Evolutionary conservation across 2,329 filamentous ascomycete genomes (phyloP).

Genomic region (Decorospora gaudefroyi): DNA sequence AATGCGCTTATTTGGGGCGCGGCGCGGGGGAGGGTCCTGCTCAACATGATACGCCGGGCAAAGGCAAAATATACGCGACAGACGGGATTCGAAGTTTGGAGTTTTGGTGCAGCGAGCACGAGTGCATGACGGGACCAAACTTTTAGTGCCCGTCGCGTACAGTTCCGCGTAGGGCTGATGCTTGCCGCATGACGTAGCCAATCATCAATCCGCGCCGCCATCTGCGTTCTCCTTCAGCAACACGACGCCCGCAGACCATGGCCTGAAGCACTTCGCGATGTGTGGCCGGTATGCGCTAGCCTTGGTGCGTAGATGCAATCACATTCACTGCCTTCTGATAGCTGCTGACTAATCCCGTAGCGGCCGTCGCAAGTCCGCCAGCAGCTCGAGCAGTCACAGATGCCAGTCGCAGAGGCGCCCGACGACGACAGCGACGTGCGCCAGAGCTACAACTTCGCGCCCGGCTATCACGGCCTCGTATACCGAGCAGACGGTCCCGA

Average conservation of each 20-base stretch:
- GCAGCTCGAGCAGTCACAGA: constrained; percentile 72
- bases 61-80: constrained; percentile 20
- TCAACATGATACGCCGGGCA: constrained; percentile 43
- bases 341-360: constrained; percentile 54
- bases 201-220: constrained; percentile 29
- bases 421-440: constrained; percentile 67
- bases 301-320: constrained; percentile 54
- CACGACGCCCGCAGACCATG: constrained; percentile 20
- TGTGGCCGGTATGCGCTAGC: constrained; percentile 70
- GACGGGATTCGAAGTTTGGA: constrained; percentile 15
- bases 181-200: constrained; percentile 42
- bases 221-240: constrained; percentile 10
- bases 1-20: constrained; percentile 27
- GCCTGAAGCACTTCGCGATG: constrained; percentile 53
- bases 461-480: constrained; percentile 81
- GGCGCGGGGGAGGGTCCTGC: constrained; percentile 39
- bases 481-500: constrained; percentile 77
- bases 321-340: not conserved
- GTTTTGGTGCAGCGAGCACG: constrained; percentile 23
- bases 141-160: constrained; percentile 34
- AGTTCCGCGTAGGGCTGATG: constrained; percentile 37
- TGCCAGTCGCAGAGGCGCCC: constrained; percentile 73
- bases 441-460: constrained; percentile 90
- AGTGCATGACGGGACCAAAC: constrained; percentile 29
- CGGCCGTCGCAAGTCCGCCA: constrained; percentile 75